Conservation (phyloP, 2,329 filamentous ascomycete species). For the Lachnellula willkommii region DNA sequence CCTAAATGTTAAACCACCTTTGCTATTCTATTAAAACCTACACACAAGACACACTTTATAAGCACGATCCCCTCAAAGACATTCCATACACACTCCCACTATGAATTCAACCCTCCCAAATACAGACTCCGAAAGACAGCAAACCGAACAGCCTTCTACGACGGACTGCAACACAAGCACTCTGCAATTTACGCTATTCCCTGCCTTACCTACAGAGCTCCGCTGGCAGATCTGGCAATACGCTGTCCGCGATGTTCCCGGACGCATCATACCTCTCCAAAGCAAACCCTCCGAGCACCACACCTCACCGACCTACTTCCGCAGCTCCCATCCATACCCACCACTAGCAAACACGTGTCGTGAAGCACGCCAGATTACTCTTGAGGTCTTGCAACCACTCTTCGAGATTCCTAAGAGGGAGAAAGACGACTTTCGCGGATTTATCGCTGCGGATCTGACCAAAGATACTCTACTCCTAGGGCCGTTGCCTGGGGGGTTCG, state of each 20-base stretch:
- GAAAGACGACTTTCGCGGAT: not conserved
- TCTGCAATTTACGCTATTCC: not conserved
- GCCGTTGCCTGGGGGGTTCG: not conserved
- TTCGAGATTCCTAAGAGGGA: not conserved
- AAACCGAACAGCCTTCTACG: not conserved
- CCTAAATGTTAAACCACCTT: no score
- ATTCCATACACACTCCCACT: no score
- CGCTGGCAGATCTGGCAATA: not conserved
- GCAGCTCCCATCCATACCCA: not conserved
- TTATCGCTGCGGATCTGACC: not conserved
- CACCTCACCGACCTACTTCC: not conserved
- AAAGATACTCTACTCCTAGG: not conserved
- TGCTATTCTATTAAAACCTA: no score
- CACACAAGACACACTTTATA: no score
- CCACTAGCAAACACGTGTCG: not conserved
- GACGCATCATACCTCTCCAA: not conserved
- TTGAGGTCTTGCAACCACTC: not conserved
- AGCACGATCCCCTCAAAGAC: no score
- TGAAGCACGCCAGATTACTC: not conserved
- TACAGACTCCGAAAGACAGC: not conserved
- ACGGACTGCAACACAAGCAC: not conserved
- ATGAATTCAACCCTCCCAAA: no score
- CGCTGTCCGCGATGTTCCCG: not conserved
- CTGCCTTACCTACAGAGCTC: not conserved
- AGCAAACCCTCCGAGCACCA: not conserved